Evolutionary conservation across 805 yeast species (phyloP).

Genomic region (Yarrowia hollandica): DNA sequence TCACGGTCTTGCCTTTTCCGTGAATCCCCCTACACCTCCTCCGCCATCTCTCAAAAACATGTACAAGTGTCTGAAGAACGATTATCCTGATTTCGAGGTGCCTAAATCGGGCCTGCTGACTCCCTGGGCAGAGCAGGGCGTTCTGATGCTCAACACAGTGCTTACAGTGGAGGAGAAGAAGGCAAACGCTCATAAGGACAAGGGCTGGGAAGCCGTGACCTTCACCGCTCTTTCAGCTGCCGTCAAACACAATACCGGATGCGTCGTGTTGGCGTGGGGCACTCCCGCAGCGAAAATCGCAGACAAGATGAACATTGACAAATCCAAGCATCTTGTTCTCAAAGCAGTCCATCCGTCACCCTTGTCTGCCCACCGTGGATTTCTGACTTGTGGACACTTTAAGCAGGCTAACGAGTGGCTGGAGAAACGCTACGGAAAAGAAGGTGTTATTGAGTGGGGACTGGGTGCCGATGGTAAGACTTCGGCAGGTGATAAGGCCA

Average conservation of each 20-base stretch:
- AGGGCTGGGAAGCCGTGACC: conserved; percentile 93
- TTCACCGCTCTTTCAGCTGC: conserved; percentile 62
- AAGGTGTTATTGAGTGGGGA: conserved; percentile 67
- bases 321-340: conserved; percentile 49
- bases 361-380: conserved; percentile 83
- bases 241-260: conserved; percentile 48
- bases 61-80: conserved; percentile 67
- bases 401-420: conserved; percentile 78
- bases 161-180: conserved; percentile 89
- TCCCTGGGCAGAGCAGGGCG: conserved; percentile 86
- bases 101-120: conserved; percentile 70
- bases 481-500: neutral
- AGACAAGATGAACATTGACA: conserved; percentile 42
- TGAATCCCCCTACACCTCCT: conserved; percentile 75
- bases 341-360: conserved; percentile 94
- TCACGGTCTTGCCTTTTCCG: conserved; percentile 94
- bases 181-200: conserved; percentile 86
- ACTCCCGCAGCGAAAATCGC: conserved; percentile 67
- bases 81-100: conserved; percentile 66
- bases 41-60: conserved; percentile 90
- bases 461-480: conserved; percentile 35
- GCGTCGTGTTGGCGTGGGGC: conserved; percentile 69
- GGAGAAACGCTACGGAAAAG: conserved; percentile 45
- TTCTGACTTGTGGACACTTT: conserved; percentile 76
- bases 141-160: conserved; percentile 80